Percentiles rank a stretch among this genome's conserved stretches.
phyloP scores from a whole-genome alignment of 139 green algal species.

The Auxenochlorella protothecoides region DNA sequence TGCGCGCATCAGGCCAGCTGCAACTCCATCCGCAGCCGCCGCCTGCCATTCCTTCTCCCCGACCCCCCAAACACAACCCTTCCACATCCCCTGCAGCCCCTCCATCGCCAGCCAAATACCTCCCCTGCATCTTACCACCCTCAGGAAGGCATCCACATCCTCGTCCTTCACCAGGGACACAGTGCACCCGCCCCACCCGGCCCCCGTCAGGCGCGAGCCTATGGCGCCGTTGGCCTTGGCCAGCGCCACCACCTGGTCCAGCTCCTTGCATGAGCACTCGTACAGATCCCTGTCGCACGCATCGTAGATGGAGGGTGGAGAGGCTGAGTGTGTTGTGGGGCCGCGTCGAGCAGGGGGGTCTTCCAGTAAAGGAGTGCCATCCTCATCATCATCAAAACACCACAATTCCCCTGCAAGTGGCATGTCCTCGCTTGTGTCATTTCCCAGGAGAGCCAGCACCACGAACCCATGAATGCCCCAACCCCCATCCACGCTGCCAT shows the following conservation, averaged over 20 bases:
- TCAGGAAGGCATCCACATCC: no score
- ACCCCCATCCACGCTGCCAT: no score
- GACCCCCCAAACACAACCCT: no score
- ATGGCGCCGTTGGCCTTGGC: conserved; percentile 58
- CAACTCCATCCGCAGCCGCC: no score
- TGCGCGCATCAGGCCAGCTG: no score
- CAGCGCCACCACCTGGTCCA: conserved; percentile 70
- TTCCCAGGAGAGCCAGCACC: no score
- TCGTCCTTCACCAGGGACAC: conserved; percentile 60
- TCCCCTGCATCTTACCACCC: no score
- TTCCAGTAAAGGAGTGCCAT: no score
- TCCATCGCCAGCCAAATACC: no score
- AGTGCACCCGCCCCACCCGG: conserved; percentile 89
- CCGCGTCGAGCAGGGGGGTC: not conserved
- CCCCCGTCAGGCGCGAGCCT: conserved; percentile 75
- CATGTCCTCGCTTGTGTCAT: not conserved
- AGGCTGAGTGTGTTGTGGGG: not conserved
- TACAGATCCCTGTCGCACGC: conserved; percentile 52
- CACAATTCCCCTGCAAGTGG: not conserved
- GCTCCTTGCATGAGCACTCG: conserved; percentile 83
- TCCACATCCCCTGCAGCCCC: no score
- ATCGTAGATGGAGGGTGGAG: not conserved
- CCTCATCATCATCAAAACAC: not conserved
- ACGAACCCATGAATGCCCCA: no score
- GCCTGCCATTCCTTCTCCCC: no score